These are phyloP conservation scores for Knufia petricola DNA, from an alignment of 2,329 filamentous ascomycete species.

Conservation along the genomic window DNA sequence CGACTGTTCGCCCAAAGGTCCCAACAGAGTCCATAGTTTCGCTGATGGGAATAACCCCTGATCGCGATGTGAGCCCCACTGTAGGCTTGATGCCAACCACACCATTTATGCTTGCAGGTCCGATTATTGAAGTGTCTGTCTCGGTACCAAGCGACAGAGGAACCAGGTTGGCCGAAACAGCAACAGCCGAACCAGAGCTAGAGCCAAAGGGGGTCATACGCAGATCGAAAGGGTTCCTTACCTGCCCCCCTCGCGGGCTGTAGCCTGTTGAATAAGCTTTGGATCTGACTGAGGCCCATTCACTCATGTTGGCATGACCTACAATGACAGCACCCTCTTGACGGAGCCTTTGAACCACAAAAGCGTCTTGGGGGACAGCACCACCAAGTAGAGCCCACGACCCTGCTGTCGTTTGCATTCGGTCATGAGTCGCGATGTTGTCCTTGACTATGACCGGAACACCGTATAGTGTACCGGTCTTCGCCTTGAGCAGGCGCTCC, in stretches of 20 bases:
- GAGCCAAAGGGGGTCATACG: constrained; percentile 4
- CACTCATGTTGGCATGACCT: constrained; percentile 26
- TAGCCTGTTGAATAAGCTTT: constrained; percentile 39
- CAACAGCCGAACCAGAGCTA: constrained; percentile 27
- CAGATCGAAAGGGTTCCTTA: constrained; percentile 44
- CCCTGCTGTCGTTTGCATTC: constrained; percentile 25
- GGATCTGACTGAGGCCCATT: constrained; percentile 17
- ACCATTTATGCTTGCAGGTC: constrained; percentile 20
- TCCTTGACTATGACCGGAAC: constrained; percentile 30
- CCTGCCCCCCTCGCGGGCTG: constrained; percentile 55
- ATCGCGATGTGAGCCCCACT: constrained; percentile 25
- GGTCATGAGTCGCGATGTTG: constrained; percentile 24
- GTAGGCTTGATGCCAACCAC: constrained; percentile 26
- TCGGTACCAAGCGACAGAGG: constrained; percentile 25
- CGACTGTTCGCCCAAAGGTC: constrained; percentile 19
- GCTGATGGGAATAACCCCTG: constrained; percentile 27
- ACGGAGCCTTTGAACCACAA: constrained; percentile 19
- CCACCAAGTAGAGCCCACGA: constrained; percentile 21
- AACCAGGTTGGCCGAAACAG: constrained; percentile 29
- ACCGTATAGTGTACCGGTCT: constrained; percentile 26
- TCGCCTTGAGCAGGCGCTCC: constrained; percentile 20
- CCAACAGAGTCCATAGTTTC: constrained; percentile 23
- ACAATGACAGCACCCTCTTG: constrained; percentile 25
- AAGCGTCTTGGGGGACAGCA: constrained; percentile 17
- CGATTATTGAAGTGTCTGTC: constrained; percentile 28